Conservation (phyloP, 192 early-diverging fungal species). For the Funneliformis geosporum region DNA sequence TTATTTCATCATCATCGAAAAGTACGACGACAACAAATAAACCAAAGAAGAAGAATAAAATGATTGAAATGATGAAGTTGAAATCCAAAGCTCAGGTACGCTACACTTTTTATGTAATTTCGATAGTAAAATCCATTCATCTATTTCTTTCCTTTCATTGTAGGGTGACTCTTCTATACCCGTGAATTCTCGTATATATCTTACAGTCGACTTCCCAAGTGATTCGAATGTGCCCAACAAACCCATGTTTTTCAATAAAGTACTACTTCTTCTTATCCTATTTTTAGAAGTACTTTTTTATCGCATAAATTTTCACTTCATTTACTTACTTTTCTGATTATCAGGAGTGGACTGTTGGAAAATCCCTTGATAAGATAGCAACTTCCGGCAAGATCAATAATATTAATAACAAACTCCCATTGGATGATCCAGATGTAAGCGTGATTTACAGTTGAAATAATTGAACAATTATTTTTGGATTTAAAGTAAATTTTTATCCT, state of each 20-base stretch:
- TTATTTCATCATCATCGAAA: not conserved
- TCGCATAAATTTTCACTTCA: not conserved
- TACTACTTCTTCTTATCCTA: too few relatives aligned
- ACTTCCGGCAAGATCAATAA: slow-evolving; percentile 31
- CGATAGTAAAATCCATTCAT: not conserved
- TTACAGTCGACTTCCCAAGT: slow-evolving; percentile 33
- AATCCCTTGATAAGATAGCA: slow-evolving; percentile 35
- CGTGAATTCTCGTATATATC: slow-evolving; percentile 29
- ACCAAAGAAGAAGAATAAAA: slow-evolving; percentile 30
- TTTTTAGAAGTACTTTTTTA: not conserved
- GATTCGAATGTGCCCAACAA: not conserved
- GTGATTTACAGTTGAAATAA: not conserved
- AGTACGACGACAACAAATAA: not conserved
- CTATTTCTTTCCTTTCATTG: too few relatives aligned
- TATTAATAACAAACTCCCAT: slow-evolving; percentile 30
- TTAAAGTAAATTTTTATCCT: not conserved
- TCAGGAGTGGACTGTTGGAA: slow-evolving; percentile 34
- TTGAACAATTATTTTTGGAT: not conserved
- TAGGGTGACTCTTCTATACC: slow-evolving; percentile 36
- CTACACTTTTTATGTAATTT: not conserved
- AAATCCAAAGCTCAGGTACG: slow-evolving; percentile 37
- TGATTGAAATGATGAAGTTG: slow-evolving; percentile 38
- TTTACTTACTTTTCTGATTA: not conserved
- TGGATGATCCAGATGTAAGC: slow-evolving; percentile 32
- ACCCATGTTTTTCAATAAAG: slow-evolving; percentile 42